Evolutionary conservation across 2,329 filamentous ascomycete genomes (phyloP).

Genomic region (Byssothecium circinans): DNA sequence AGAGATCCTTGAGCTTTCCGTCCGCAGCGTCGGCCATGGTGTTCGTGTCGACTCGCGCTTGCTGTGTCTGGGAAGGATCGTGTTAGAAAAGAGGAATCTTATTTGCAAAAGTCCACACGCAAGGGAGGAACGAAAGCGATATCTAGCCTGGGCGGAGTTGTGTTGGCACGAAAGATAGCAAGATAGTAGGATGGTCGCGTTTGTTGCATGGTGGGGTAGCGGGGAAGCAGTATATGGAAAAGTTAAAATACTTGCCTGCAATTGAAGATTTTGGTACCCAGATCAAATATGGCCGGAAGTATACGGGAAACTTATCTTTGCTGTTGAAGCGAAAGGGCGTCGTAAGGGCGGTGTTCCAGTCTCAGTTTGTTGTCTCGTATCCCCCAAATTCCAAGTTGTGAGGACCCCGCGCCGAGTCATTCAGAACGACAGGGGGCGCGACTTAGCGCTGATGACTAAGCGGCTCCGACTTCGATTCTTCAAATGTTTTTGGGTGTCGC

Average conservation of each 20-base stretch:
- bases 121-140: too few species aligned
- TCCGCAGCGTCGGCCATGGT: constrained; percentile 41
- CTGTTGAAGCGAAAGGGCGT: constrained; percentile 4
- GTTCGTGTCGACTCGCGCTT: constrained; percentile 4
- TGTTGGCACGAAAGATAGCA: too few species aligned
- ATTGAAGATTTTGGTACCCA: constrained; percentile 23
- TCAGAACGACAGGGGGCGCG: constrained; percentile 17
- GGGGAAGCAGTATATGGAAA: constrained; percentile 24
- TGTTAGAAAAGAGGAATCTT: neutral
- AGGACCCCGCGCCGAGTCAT: constrained; percentile 32
- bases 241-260: constrained; percentile 19
- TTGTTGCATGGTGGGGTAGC: constrained; percentile 35
- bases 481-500: constrained; percentile 26
- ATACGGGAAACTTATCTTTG: neutral
- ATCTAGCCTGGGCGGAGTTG: neutral
- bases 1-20: constrained; percentile 51
- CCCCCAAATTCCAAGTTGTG: neutral
- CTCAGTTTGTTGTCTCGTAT: neutral
- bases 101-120: too few species aligned
- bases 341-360: neutral
- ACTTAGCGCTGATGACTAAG: constrained; percentile 20
- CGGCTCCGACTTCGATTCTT: constrained; percentile 10
- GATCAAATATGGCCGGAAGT: neutral
- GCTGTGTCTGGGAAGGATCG: neutral
- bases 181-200: constrained; percentile 8